These are phyloP conservation scores for Hypomyces perniciosus DNA, from an alignment of 2,329 filamentous ascomycete genomes.

Conservation along the genomic window DNA sequence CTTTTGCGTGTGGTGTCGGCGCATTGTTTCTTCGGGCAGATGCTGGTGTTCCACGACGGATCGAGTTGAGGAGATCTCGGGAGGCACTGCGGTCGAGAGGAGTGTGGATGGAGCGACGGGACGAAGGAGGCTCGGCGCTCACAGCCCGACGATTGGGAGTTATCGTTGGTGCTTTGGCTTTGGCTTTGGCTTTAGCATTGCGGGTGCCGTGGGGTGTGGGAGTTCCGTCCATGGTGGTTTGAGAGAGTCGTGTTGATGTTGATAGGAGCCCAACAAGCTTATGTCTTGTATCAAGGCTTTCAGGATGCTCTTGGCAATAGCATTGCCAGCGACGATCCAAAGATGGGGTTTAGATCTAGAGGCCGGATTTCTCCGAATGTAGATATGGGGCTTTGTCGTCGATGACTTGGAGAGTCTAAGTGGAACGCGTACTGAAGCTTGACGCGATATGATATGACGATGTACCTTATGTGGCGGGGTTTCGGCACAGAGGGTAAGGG, in stretches of 20 bases:
- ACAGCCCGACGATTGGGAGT: slow-evolving; percentile 25
- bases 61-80: slow-evolving; percentile 33
- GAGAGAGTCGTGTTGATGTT: not conserved
- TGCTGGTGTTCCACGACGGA: slow-evolving; percentile 34
- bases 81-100: slow-evolving; percentile 34
- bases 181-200: slow-evolving; percentile 6
- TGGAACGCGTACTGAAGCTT: too few relatives aligned
- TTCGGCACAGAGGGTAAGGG: too few relatives aligned
- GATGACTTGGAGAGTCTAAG: too few relatives aligned
- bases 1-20: slow-evolving; percentile 55
- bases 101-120: slow-evolving; percentile 35
- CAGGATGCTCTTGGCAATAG: too few relatives aligned
- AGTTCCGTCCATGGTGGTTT: slow-evolving; percentile 5
- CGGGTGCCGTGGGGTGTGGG: slow-evolving; percentile 1
- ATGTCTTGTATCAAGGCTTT: too few relatives aligned
- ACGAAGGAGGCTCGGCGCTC: slow-evolving; percentile 34
- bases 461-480: too few relatives aligned
- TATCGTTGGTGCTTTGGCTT: slow-evolving; percentile 15
- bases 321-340: too few relatives aligned
- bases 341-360: too few relatives aligned
- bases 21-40: slow-evolving; percentile 40
- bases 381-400: too few relatives aligned
- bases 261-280: too few relatives aligned
- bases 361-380: too few relatives aligned
- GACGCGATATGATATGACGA: too few relatives aligned